phyloP scores from a whole-genome alignment of 2,329 filamentous ascomycete genomes.

The Botrytis galanthina region DNA sequence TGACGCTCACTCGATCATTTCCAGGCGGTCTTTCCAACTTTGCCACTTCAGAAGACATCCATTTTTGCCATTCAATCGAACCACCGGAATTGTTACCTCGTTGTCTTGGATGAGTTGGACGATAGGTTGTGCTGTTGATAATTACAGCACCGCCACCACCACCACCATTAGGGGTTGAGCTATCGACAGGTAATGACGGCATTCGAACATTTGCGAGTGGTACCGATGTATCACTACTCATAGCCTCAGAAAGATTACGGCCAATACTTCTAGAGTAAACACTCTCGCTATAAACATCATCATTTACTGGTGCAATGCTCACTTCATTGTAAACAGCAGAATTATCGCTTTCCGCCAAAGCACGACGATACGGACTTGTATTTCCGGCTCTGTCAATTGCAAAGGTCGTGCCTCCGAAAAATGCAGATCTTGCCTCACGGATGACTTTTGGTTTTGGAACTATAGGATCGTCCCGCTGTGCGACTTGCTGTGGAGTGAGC shows the following conservation, averaged over 20 bases:
- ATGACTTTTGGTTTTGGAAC: conserved; percentile 36
- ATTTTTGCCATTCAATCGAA: conserved; percentile 55
- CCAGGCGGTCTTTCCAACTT: conserved; percentile 44
- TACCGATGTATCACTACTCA: conserved; percentile 3
- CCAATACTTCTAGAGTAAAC: conserved; percentile 39
- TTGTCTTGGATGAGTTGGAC: conserved; percentile 33
- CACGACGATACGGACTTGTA: conserved; percentile 55
- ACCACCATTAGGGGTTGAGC: conserved; percentile 21
- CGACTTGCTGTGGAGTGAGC: conserved; percentile 35
- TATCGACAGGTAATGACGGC: conserved; percentile 23
- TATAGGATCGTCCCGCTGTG: conserved; percentile 33
- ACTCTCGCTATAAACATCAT: conserved; percentile 34
- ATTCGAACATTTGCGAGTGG: conserved; percentile 24
- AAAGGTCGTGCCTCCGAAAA: conserved; percentile 52
- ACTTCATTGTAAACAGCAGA: conserved; percentile 9
- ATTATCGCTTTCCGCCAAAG: conserved; percentile 39
- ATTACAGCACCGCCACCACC: conserved; percentile 42
- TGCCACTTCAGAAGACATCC: conserved; percentile 52
- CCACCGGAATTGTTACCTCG: conserved; percentile 45
- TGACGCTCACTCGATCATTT: conserved; percentile 27
- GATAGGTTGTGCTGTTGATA: conserved; percentile 37
- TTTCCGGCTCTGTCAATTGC: conserved; percentile 56
- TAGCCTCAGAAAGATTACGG: conserved; percentile 25
- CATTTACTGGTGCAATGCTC: background rate
- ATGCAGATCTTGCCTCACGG: conserved; percentile 47